These are phyloP conservation scores for Botrytis hyacinthi DNA, from an alignment of 2,329 filamentous ascomycete species.

Conservation along the genomic window DNA sequence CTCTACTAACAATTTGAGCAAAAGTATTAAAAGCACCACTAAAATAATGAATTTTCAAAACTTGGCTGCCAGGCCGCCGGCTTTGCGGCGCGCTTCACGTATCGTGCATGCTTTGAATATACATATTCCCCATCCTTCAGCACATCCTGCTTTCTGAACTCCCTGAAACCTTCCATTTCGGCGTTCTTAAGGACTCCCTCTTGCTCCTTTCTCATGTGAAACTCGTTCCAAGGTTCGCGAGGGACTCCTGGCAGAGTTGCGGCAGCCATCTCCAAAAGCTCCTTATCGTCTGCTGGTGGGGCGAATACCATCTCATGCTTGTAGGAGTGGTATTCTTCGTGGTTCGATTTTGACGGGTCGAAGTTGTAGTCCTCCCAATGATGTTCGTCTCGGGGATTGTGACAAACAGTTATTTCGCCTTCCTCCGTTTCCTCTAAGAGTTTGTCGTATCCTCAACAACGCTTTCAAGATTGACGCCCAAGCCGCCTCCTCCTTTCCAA, in stretches of 20 bases:
- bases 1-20: neutral
- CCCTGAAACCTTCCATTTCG: neutral
- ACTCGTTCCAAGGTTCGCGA: neutral
- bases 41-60: too few species aligned
- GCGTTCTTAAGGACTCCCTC: neutral
- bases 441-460: too few species aligned
- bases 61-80: neutral
- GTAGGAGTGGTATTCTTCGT: neutral
- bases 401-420: too few species aligned
- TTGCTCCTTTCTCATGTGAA: neutral
- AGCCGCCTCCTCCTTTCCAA: too few species aligned
- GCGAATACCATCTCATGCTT: neutral
- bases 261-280: neutral
- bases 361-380: too few species aligned
- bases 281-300: neutral
- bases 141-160: neutral
- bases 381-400: too few species aligned
- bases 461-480: too few species aligned
- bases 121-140: neutral
- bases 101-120: neutral
- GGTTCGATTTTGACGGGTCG: too few species aligned
- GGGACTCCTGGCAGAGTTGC: neutral
- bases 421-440: too few species aligned
- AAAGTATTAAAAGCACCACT: too few species aligned
- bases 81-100: neutral